Base-by-base conservation (phyloP, 352 stramenopile species). In the Globisporangium parvum region DNA sequence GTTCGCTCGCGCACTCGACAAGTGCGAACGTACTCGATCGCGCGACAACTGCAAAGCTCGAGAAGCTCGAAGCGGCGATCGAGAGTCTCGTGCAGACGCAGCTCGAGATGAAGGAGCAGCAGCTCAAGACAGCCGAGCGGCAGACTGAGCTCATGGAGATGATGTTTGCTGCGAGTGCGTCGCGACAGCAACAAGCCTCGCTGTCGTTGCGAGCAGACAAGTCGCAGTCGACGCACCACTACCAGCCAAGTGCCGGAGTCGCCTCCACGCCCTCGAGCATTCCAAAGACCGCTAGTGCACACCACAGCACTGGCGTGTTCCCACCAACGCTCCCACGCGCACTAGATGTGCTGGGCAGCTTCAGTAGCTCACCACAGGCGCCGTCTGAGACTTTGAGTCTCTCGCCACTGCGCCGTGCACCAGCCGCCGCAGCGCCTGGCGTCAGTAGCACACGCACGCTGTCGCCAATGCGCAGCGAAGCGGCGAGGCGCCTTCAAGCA, bases 41-140 rank as follows among this genome's bases (percentile, higher is more conserved):
- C 37, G 44, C 53, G 4, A 62, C 63, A 9, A 12, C 53, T 3
- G 57, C 52, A 10, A 86, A 83, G 51, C 42, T 88, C 15, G 75
- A 88, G 31, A 72, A 66, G 47, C 70, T 86, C 9, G 73, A 88
- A 55, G 57, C 62, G 6, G 73, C 62, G 15, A 68, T 87, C 28
- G 70, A 69, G 41, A 56, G 57, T 14, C 31, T 87, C 15, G 44
- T 72, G 37, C 59, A 47, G 12, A 46, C 55, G 5, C 75, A 88
- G 44, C 48, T 9, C 20, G 73, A 86, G 47, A 77, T 85, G 37
- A 71, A 77, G 28, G 65, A 82, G 35, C 66, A 80, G 15, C 64
- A 81, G 23, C 52, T 52, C 26, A 60, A 60, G 39, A 55, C 58
- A 12, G 50, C 69, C n/a, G 63, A 75, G 37, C 62, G 55, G 9